These are phyloP conservation scores for Artemisia princeps DNA, from an alignment of 140 eudicot species.

Conservation along the genomic window DNA sequence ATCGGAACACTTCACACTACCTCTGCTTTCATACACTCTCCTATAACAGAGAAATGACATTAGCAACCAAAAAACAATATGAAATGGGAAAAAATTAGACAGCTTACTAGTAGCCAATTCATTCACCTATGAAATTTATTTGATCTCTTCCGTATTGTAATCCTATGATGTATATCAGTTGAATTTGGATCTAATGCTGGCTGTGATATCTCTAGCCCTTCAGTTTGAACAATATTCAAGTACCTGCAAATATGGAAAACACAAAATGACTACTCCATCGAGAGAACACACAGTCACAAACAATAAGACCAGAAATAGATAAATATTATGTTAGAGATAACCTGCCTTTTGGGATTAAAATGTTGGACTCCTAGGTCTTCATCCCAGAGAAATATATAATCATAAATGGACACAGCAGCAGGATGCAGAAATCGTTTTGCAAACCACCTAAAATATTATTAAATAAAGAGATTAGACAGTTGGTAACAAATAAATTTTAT, in stretches of 20 bases:
- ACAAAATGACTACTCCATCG: neutral
- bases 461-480: neutral
- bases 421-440: slow-evolving; percentile 91
- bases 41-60: slow-evolving; percentile 33
- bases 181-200: slow-evolving; percentile 92
- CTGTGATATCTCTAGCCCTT: slow-evolving; percentile 78
- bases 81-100: neutral
- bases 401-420: slow-evolving; percentile 63
- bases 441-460: slow-evolving; percentile 65
- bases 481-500: neutral
- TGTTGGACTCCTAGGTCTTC: slow-evolving; percentile 77
- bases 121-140: slow-evolving; percentile 60
- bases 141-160: slow-evolving; percentile 58
- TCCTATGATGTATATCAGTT: slow-evolving; percentile 84
- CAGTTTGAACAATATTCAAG: slow-evolving; percentile 57
- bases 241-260: slow-evolving; percentile 38
- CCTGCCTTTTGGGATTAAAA: slow-evolving; percentile 71
- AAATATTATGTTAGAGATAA: slow-evolving; percentile 2
- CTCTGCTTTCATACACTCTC: slow-evolving; percentile 72
- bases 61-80: slow-evolving; percentile 10
- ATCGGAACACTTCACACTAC: slow-evolving; percentile 61
- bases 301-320: slow-evolving; percentile 4
- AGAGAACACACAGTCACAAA: neutral
- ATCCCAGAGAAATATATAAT: slow-evolving; percentile 84
- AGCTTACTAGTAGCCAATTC: neutral